Percentiles rank a stretch among this genome's conserved stretches.
Conservation (phyloP, 169 alveolate genomes). For the Plasmodium relictum region DNA sequence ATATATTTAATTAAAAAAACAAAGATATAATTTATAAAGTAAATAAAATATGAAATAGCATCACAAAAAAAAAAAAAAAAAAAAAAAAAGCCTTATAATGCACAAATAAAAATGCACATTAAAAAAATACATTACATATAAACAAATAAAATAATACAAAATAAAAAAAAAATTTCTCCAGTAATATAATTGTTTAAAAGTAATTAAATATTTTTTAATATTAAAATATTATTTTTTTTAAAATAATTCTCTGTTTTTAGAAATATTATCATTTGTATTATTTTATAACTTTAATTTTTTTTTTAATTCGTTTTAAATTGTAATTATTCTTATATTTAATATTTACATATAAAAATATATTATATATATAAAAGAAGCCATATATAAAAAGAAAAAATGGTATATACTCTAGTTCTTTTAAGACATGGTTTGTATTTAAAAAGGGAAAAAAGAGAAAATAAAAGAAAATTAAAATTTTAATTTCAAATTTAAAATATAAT, state of each 20-base stretch:
- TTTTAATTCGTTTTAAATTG: no score
- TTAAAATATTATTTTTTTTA: neutral
- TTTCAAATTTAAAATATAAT: neutral
- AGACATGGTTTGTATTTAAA: slow-evolving; percentile 65
- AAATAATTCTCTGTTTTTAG: neutral
- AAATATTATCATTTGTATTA: neutral
- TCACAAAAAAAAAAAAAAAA: no score
- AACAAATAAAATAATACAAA: no score
- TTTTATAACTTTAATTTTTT: neutral
- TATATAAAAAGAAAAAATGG: slow-evolving; percentile 20
- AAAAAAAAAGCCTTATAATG: no score
- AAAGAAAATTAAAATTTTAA: neutral
- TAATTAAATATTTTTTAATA: no score
- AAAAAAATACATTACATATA: no score
- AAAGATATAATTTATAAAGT: no score
- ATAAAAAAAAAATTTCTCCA: no score
- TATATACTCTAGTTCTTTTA: slow-evolving; percentile 69
- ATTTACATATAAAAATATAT: neutral
- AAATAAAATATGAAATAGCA: no score
- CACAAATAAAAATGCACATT: neutral
- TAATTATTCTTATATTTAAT: no score
- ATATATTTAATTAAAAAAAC: no score
- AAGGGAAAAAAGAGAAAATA: neutral
- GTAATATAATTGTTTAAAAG: no score
- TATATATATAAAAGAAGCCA: neutral